Conservation (phyloP, 2,329 filamentous ascomycete species). For the Apiospora aurea region DNA sequence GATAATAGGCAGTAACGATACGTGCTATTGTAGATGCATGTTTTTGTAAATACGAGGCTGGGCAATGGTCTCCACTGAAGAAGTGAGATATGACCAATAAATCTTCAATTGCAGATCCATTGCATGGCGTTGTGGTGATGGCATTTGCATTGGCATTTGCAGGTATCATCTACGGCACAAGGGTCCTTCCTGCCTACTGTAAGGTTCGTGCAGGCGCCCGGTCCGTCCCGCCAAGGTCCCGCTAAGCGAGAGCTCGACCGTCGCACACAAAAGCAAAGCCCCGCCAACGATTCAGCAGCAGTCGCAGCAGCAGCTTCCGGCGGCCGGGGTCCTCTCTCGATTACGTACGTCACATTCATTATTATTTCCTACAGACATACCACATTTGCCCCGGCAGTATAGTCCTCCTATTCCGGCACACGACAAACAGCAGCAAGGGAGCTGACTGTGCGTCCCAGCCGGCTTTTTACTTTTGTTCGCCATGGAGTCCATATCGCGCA, state of each 20-base stretch:
- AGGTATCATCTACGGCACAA: not conserved
- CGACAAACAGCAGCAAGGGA: conserved; percentile 35
- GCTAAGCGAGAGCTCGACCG: conserved; percentile 10
- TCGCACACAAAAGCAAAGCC: conserved; percentile 19
- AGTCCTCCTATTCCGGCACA: conserved; percentile 13
- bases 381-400: not conserved
- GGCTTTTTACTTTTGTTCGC: not conserved
- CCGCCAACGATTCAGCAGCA: not conserved
- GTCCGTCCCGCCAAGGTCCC: conserved; percentile 17
- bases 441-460: conserved; percentile 35
- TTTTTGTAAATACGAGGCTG: not conserved
- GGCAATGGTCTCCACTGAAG: not conserved
- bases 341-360: conserved; percentile 11
- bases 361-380: conserved; percentile 13
- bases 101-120: not conserved
- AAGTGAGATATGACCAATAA: not conserved
- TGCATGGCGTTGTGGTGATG: not conserved
- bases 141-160: not conserved
- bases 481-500: conserved; percentile 97
- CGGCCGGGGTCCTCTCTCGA: not conserved
- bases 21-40: not conserved
- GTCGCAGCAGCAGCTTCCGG: not conserved
- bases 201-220: conserved; percentile 5
- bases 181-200: too few relatives aligned
- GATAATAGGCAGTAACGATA: conserved; percentile 27